Conservation (phyloP, 2,329 filamentous ascomycete genomes). For the Phaeoacremonium minimum region DNA sequence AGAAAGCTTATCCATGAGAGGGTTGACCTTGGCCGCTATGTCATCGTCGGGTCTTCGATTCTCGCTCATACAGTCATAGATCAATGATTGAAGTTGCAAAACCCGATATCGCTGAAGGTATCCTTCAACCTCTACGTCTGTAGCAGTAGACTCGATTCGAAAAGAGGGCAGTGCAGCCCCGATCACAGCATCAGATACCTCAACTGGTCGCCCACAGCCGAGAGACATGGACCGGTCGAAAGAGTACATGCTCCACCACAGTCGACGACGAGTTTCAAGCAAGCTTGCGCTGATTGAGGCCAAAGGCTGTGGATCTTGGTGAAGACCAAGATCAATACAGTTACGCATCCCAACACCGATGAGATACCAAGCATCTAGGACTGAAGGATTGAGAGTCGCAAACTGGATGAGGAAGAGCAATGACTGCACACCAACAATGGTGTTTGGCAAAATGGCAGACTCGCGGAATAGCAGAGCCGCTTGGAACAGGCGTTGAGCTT, state of each 20-base stretch:
- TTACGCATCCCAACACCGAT: slow-evolving; percentile 17
- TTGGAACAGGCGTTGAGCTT: slow-evolving; percentile 15
- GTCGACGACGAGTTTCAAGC: slow-evolving; percentile 14
- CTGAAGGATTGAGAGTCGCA: slow-evolving; percentile 17
- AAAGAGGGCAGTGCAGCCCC: slow-evolving; percentile 13
- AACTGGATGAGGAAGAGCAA: slow-evolving; percentile 17
- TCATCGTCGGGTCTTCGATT: neutral
- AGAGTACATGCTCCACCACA: slow-evolving; percentile 21
- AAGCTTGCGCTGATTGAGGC: slow-evolving; percentile 10
- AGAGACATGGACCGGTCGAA: slow-evolving; percentile 18
- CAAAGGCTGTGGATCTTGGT: slow-evolving; percentile 13
- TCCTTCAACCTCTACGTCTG: slow-evolving; percentile 12
- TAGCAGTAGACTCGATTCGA: slow-evolving; percentile 14
- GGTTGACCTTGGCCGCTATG: slow-evolving; percentile 1
- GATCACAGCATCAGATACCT: slow-evolving; percentile 16
- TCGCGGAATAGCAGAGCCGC: slow-evolving; percentile 15
- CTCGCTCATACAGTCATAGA: slow-evolving; percentile 12
- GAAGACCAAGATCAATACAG: slow-evolving; percentile 16
- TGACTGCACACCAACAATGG: slow-evolving; percentile 17
- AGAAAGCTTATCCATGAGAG: slow-evolving; percentile 6
- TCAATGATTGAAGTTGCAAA: slow-evolving; percentile 15
- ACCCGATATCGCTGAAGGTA: slow-evolving; percentile 17
- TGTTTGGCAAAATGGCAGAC: slow-evolving; percentile 16
- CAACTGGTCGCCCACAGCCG: slow-evolving; percentile 14
- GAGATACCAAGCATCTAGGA: slow-evolving; percentile 16